phyloP scores from a whole-genome alignment of 768 basidiomycete species.

The Gymnopilus junonius region DNA sequence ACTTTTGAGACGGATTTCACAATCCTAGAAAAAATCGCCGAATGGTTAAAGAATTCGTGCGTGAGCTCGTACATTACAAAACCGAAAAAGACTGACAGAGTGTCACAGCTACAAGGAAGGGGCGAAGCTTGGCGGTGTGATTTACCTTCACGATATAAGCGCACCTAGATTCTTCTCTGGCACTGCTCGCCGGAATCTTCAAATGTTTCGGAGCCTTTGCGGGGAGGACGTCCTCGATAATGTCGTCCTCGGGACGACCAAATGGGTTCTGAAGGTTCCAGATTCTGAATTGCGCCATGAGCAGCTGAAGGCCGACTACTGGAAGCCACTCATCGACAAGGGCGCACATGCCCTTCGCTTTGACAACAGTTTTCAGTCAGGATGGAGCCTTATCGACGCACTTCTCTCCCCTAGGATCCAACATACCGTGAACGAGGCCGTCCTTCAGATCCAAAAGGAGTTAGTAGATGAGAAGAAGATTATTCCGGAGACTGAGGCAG shows the following conservation, averaged over 20 bases:
- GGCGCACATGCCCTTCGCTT: neutral
- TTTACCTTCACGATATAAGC: conserved; percentile 27
- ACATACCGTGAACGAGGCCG: neutral
- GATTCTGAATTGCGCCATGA: neutral
- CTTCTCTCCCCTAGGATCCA: neutral
- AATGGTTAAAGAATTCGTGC: conserved; percentile 26
- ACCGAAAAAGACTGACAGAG: neutral
- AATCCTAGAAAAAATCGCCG: conserved; percentile 26
- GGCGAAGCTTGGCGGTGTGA: conserved; percentile 28
- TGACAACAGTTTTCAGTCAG: neutral
- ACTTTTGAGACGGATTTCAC: conserved; percentile 23
- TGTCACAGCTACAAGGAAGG: neutral
- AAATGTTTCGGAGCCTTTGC: conserved; percentile 40
- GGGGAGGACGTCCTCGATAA: conserved; percentile 32
- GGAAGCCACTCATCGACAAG: neutral
- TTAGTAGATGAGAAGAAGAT: conserved; percentile 12
- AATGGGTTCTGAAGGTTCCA: conserved; percentile 4
- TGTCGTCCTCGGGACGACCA: conserved; percentile 37
- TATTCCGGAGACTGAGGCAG: conserved; percentile 20
- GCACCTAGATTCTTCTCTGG: conserved; percentile 39
- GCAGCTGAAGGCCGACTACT: neutral
- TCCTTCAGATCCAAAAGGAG: conserved; percentile 18
- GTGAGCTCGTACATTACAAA: neutral
- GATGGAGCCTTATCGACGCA: neutral
- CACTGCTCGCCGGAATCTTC: conserved; percentile 29